phyloP scores from a whole-genome alignment of 2,329 filamentous ascomycete genomes.

The Ambrosiella beaveri region DNA sequence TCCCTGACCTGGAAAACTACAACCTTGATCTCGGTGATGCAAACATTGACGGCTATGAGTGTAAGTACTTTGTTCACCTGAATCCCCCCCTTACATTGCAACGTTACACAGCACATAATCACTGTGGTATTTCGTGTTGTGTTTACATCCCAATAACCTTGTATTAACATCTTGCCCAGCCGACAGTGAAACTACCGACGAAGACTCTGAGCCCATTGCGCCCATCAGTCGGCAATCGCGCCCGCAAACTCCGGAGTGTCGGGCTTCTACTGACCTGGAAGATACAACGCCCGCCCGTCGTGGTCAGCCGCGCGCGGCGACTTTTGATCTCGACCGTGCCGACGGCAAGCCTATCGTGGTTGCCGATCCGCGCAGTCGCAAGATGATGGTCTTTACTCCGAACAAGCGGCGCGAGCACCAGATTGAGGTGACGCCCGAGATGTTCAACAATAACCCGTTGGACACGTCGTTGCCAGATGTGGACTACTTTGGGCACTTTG shows the following conservation, averaged over 20 bases:
- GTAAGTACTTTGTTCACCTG: constrained; percentile 20
- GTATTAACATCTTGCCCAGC: constrained; percentile 21
- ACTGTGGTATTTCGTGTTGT: not conserved
- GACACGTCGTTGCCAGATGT: constrained; percentile 28
- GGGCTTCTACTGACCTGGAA: constrained; percentile 21
- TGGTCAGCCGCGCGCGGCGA: constrained; percentile 36
- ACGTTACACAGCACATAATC: not conserved
- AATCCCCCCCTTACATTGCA: not conserved
- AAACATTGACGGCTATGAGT: constrained; percentile 40
- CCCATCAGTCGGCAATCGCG: constrained; percentile 24
- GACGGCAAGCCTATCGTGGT: constrained; percentile 42
- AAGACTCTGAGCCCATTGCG: constrained; percentile 34
- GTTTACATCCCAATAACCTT: not conserved
- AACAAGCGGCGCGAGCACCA: constrained; percentile 25
- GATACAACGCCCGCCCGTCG: constrained; percentile 16
- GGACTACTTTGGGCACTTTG: constrained; percentile 40
- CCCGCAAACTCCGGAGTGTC: constrained; percentile 20
- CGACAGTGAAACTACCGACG: constrained; percentile 45
- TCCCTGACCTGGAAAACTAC: not conserved
- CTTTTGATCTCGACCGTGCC: constrained; percentile 36
- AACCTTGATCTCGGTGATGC: constrained; percentile 18
- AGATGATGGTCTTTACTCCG: constrained; percentile 48
- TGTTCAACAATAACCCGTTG: constrained; percentile 28
- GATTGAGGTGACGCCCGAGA: constrained; percentile 37
- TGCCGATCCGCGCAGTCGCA: constrained; percentile 37